Conservation (phyloP, 1,284 basidiomycete genomes). For the Puccinia novopanici region DNA sequence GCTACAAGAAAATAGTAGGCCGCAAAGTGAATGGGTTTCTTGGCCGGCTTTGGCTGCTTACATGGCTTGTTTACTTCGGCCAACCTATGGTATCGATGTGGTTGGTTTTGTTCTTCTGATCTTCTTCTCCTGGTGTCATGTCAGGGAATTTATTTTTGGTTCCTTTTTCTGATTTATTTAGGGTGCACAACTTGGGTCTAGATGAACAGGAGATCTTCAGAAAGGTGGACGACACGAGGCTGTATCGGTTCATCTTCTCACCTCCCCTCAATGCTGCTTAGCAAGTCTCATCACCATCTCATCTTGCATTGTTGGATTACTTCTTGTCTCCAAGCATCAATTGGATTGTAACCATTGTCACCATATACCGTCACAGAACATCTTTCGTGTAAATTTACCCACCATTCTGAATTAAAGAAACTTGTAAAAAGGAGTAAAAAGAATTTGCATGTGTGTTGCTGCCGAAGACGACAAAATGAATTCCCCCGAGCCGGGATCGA, state of each 20-base stretch:
- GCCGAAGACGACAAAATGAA: background rate
- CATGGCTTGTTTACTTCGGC: slow-evolving; percentile 39
- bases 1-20: slow-evolving; percentile 45
- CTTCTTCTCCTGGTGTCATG: no score
- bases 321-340: no score
- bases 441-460: no score
- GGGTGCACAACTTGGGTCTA: background rate
- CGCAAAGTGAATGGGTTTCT: slow-evolving; percentile 47
- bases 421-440: no score
- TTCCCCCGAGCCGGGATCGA: slow-evolving; percentile 23
- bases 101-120: background rate
- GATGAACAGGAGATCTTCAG: background rate
- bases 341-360: no score
- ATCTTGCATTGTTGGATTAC: background rate
- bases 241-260: background rate
- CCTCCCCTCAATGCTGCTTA: background rate
- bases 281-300: background rate
- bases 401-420: no score
- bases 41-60: slow-evolving; percentile 52
- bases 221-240: background rate
- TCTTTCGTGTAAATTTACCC: no score
- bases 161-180: background rate
- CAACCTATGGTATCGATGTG: slow-evolving; percentile 1
- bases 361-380: no score
- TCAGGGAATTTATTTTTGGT: background rate